A percentile compares a stretch with the other conserved stretches of the same genome.
These are phyloP conservation scores for Byssothecium circinans DNA, from an alignment of 2,329 filamentous ascomycete species.

Conservation along the genomic window DNA sequence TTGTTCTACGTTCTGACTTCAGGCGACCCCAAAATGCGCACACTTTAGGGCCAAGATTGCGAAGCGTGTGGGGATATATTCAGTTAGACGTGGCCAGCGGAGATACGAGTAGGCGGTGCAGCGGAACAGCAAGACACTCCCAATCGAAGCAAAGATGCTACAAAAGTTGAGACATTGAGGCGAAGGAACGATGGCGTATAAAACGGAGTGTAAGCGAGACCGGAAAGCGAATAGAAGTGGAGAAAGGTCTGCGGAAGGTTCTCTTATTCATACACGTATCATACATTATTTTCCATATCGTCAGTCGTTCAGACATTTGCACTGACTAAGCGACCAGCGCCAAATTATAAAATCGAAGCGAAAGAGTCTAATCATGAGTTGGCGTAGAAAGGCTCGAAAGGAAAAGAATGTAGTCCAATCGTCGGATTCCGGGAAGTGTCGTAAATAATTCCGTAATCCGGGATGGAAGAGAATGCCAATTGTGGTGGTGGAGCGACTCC, in stretches of 20 bases:
- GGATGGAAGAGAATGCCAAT: no score
- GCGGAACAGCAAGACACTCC: background rate
- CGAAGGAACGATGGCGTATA: background rate
- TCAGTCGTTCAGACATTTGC: background rate
- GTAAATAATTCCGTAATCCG: no score
- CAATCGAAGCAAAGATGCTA: background rate
- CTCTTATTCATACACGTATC: background rate
- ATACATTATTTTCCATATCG: background rate
- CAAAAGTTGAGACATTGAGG: background rate
- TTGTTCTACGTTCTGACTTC: no score
- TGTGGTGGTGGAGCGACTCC: no score
- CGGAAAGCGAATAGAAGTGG: background rate
- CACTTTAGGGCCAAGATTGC: background rate
- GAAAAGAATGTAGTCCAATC: background rate
- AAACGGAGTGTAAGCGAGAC: background rate
- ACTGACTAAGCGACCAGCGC: slow-evolving; percentile 1
- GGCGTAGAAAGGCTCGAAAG: no score
- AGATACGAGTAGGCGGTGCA: background rate
- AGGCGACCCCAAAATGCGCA: background rate
- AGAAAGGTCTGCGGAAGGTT: background rate
- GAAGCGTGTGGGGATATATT: background rate
- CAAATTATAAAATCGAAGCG: slow-evolving; percentile 1
- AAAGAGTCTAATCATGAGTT: background rate
- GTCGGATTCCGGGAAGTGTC: no score
- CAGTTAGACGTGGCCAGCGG: background rate